Evolutionary conservation across 352 stramenopile genomes (phyloP).

Genomic region (Globisporangium cystogenes): DNA sequence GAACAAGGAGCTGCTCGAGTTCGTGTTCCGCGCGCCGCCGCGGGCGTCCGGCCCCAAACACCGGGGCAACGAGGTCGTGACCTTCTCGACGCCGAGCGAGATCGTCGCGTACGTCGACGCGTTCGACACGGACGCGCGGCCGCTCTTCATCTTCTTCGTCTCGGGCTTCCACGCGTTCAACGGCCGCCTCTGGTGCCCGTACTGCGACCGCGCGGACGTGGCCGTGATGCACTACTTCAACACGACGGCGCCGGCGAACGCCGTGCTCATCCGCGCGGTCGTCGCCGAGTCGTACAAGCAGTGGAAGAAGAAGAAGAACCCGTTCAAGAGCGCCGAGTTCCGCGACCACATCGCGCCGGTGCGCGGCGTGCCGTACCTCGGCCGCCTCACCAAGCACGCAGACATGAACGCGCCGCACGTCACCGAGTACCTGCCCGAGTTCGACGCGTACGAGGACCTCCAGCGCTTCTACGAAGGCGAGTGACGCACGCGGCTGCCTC

Average conservation of each 20-base stretch:
- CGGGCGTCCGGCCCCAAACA: constrained; percentile 25
- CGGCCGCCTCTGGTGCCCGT: constrained; percentile 75
- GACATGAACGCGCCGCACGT: constrained; percentile 31
- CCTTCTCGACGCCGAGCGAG: constrained; percentile 26
- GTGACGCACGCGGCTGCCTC: neutral
- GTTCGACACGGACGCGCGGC: constrained; percentile 60
- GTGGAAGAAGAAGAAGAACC: constrained; percentile 77
- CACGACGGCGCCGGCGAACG: constrained; percentile 44
- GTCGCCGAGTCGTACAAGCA: constrained; percentile 50
- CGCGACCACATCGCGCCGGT: constrained; percentile 46
- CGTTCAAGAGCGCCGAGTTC: constrained; percentile 59
- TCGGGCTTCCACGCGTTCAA: constrained; percentile 73
- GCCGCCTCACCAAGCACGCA: constrained; percentile 36
- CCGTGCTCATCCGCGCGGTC: constrained; percentile 49
- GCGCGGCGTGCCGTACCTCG: constrained; percentile 63
- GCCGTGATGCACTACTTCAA: constrained; percentile 76
- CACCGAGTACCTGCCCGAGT: constrained; percentile 40
- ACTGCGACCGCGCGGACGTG: constrained; percentile 72
- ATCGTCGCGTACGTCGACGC: constrained; percentile 45
- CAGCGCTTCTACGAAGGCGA: constrained; percentile 10
- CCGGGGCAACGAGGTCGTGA: constrained; percentile 48
- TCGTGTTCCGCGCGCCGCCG: constrained; percentile 55
- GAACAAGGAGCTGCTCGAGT: constrained; percentile 61
- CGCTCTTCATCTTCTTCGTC: constrained; percentile 73
- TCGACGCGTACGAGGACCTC: constrained; percentile 20